Evolutionary conservation across 2,329 filamentous ascomycete genomes (phyloP), one percentile per base, ranked within the genome.

Genomic region (Fusarium citri): DNA sequence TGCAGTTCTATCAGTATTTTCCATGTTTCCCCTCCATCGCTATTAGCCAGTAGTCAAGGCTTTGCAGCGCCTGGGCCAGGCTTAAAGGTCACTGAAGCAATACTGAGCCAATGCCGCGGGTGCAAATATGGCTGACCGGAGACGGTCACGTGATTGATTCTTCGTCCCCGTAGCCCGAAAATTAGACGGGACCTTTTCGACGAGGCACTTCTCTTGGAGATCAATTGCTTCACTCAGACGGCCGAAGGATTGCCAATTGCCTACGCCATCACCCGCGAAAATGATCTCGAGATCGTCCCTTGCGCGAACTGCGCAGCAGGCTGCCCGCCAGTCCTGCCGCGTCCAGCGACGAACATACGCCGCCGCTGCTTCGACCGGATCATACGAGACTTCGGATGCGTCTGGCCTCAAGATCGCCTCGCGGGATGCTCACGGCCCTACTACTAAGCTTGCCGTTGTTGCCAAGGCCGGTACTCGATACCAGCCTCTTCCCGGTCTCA

Each of bases 391-490:
- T 69, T 88, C 92, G 79, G 92, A 97, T 83, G 89, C 92, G 81
- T 89, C 90, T 80, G 95, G 95, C 78, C 86, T 98, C 83, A 98
- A 97, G 88, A 88, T 97, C 76, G 94, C 95, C 79, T 93, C 93
- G 84, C 91, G 95, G 85, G 94, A 98, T 82, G 87, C 93, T 78
- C 88, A 92, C 70, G 93, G 94, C 70, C 93, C 94, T 73, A 97
- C 95, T 68, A 94, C 94, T 68, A 97, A 94, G 78, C 88, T 99
- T 73, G 94, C 94, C 59, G 83, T 99, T 72, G 93, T 99, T 80
- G 90, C 94, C 74, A 97, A 97, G 87, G 96, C 94, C 70, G 96
- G 96, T 78, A 97, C 95, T 71, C 88, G 96, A 82, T 98, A 95
- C 83, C 91, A 99, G 86, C 89, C 93, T 71, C 87, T 92, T 74